Evolutionary conservation across 2,329 filamentous ascomycete genomes (phyloP).

Genomic region (Colletotrichum destructivum): DNA sequence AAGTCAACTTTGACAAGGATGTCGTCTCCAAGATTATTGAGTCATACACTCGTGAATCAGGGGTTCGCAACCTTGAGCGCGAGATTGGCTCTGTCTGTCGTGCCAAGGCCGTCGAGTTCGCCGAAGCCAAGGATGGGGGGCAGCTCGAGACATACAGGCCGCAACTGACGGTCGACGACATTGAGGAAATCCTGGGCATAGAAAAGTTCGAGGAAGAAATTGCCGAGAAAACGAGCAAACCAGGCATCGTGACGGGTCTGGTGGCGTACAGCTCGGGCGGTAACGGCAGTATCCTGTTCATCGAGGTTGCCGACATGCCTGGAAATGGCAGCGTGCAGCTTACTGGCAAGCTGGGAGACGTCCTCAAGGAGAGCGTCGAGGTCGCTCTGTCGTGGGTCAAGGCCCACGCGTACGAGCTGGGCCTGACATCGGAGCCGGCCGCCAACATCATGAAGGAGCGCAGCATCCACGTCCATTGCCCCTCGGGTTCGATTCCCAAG

Average conservation of each 20-base stretch:
- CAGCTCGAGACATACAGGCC: slow-evolving; percentile 80
- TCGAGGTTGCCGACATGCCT: slow-evolving; percentile 98
- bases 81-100: slow-evolving; percentile 96
- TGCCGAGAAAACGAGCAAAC: slow-evolving; percentile 85
- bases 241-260: slow-evolving; percentile 94
- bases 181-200: slow-evolving; percentile 92
- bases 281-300: slow-evolving; percentile 97
- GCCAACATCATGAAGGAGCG: slow-evolving; percentile 97
- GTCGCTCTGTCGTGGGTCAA: slow-evolving; percentile 98
- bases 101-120: slow-evolving; percentile 94
- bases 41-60: slow-evolving; percentile 95
- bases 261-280: slow-evolving; percentile 95
- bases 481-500: slow-evolving; percentile 94
- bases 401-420: slow-evolving; percentile 92
- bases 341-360: slow-evolving; percentile 95
- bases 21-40: slow-evolving; percentile 97
- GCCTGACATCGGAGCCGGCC: slow-evolving; percentile 82
- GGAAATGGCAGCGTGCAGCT: slow-evolving; percentile 93
- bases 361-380: slow-evolving; percentile 96
- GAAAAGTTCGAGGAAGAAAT: slow-evolving; percentile 97
- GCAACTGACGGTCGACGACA: slow-evolving; percentile 80
- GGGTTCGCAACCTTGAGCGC: slow-evolving; percentile 95
- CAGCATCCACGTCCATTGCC: slow-evolving; percentile 96
- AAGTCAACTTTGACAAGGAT: slow-evolving; percentile 83
- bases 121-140: slow-evolving; percentile 86